Base-by-base conservation (phyloP, 2,329 filamentous ascomycete species). In the Sodiomyces alkalinus region DNA sequence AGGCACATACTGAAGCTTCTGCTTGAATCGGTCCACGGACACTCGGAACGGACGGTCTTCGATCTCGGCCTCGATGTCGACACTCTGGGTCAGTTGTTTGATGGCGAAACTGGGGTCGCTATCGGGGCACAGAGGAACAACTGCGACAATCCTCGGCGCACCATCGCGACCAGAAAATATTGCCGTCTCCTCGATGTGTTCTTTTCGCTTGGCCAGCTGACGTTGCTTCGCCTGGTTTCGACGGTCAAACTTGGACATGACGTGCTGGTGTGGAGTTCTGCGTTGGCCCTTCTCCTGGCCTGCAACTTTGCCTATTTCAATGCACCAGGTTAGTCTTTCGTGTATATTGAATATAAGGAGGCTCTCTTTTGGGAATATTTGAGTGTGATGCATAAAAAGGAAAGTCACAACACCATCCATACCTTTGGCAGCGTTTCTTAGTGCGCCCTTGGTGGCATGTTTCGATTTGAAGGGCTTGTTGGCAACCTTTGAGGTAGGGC, bases 191-290 rank as follows among this genome's bases (percentile, higher is more conserved):
- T 80, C 78, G 26, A 79, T 65, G 46, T 90, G 80, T 43, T 90
- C 83, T 47, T 75, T 75, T 47, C 85, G 74, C 55, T 96, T 94
- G 41, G 74, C 64, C 36, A 80, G 60, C 44, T 87, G 80, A 52
- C 78, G 75, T 62, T 98, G 90, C 54, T 87, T 87, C 42, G 83
- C 81, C 60, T 92, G 83, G 54, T 98, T 96, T 43, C 83, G 76
- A 34, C 90, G 79, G 55, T 93, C 85, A 51, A 98, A 70, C 57
- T 96, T 98, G 33, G 85, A 92, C 81, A 94, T 87, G 57, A 94
- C 73, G 58, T 93, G 83, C 52, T 98, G 90, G 52, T 93, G 83
- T 31, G 82, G 82, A 11, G 87, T 93, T 54, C 82, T 92, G 46
- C 87, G 74, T 43, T 64, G 63, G 35, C 77, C 76, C 43, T 67